Percentiles rank a stretch among this genome's conserved stretches.
These are phyloP conservation scores for Amoebophrya sp. DNA, from an alignment of 169 alveolate species.

Conservation along the genomic window DNA sequence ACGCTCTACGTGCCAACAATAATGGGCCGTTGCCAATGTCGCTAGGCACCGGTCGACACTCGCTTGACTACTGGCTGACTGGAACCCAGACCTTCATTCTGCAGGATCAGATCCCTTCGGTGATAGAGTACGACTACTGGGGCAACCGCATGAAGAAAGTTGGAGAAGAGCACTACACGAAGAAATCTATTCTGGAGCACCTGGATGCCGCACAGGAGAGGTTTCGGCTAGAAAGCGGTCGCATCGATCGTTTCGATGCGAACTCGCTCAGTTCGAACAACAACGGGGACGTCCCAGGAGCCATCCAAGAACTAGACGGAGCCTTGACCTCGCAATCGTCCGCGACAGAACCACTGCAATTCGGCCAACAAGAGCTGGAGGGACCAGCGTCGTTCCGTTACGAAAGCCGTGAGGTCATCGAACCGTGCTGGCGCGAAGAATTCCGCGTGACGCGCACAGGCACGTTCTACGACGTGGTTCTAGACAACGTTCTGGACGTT, in stretches of 20 bases:
- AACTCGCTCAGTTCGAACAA: background rate
- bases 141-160: slow-evolving; percentile 4
- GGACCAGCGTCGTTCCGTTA: no score
- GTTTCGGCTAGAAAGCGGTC: background rate
- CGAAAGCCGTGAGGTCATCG: background rate
- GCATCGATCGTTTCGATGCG: background rate
- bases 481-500: background rate
- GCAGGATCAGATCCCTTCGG: background rate
- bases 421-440: slow-evolving; percentile 16
- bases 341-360: background rate
- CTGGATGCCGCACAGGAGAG: background rate
- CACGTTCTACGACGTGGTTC: background rate
- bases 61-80: background rate
- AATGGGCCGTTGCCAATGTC: no score
- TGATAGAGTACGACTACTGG: background rate
- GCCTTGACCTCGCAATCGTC: no score
- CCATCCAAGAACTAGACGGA: no score
- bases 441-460: background rate
- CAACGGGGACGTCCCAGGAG: no score
- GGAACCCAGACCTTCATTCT: background rate
- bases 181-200: background rate
- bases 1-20: no score
- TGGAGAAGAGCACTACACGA: background rate
- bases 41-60: background rate
- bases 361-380: no score